A percentile compares a stretch with the other conserved stretches of the same genome.
phyloP scores from a whole-genome alignment of 306 rosid species.

The Trifolium repens region DNA sequence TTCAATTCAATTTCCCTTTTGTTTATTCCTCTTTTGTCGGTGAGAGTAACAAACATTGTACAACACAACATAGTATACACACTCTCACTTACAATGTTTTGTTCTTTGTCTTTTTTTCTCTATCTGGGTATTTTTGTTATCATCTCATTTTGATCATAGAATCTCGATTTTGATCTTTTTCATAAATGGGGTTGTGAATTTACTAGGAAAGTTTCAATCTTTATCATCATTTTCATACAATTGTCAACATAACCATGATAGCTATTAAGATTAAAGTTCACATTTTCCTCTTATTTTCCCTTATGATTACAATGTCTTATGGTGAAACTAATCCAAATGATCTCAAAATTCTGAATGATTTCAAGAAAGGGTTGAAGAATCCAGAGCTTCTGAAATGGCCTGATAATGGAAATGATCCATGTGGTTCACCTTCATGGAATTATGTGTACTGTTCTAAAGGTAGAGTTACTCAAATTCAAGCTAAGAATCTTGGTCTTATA shows the following conservation, averaged over 20 bases:
- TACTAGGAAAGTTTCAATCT: conserved; percentile 26
- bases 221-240: conserved; percentile 28
- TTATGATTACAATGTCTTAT: conserved; percentile 37
- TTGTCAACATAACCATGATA: conserved; percentile 44
- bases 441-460: conserved; percentile 67
- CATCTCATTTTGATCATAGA: conserved; percentile 7
- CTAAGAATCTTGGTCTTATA: conserved; percentile 64
- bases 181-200: conserved; percentile 38
- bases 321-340: conserved; percentile 66
- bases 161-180: conserved; percentile 11
- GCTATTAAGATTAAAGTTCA: conserved; percentile 17
- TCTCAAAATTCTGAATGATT: conserved; percentile 65
- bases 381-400: conserved; percentile 80
- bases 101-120: conserved; percentile 28
- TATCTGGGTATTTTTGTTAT: conserved; percentile 31
- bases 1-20: not conserved
- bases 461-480: conserved; percentile 78
- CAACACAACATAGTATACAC: not conserved
- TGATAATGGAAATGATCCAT: conserved; percentile 64
- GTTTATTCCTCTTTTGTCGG: conserved; percentile 17
- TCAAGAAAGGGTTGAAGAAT: conserved; percentile 68
- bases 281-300: conserved; percentile 36
- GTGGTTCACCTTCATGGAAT: conserved; percentile 79
- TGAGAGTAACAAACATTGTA: not conserved
- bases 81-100: conserved; percentile 13